Evolutionary conservation across 1,139 yeast genomes (phyloP).

Genomic region (Candida tunisiensis): DNA sequence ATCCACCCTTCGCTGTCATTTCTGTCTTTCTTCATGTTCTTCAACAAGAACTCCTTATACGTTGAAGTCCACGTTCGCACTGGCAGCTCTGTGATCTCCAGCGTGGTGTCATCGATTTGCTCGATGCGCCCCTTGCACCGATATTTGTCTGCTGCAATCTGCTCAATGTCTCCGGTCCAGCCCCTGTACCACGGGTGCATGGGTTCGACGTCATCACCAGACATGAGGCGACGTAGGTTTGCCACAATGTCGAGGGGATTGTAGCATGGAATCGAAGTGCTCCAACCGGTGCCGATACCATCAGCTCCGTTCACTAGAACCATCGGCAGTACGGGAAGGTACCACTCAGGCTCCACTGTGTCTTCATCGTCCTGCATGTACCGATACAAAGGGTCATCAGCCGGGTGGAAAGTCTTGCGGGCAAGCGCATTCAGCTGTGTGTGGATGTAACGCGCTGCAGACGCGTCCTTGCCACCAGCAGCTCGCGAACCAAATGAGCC

Average conservation of each 20-base stretch:
- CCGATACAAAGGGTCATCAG: conserved; percentile 62
- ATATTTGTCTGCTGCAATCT: conserved; percentile 41
- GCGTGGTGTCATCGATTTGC: conserved; percentile 59
- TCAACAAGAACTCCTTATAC: conserved; percentile 68
- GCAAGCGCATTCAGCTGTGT: conserved; percentile 74
- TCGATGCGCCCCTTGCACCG: conserved; percentile 67
- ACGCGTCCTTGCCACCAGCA: conserved; percentile 94
- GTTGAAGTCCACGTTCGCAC: conserved; percentile 85
- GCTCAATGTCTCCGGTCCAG: conserved; percentile 76
- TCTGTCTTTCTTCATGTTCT: conserved; percentile 31
- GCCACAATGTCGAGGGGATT: conserved; percentile 73
- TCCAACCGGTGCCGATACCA: conserved; percentile 99
- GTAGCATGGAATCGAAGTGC: conserved; percentile 80
- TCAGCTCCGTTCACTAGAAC: conserved; percentile 88
- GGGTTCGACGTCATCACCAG: conserved; percentile 49
- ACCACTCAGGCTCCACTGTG: conserved; percentile 94
- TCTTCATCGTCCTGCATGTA: conserved; percentile 89
- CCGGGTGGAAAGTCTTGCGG: conserved; percentile 54
- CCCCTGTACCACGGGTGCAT: conserved; percentile 95
- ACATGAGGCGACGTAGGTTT: conserved; percentile 60
- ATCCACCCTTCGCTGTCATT: conserved; percentile 55
- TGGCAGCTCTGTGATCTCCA: conserved; percentile 89
- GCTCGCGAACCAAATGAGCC: conserved; percentile 98
- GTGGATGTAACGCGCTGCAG: conserved; percentile 96
- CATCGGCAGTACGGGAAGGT: conserved; percentile 86